Conservation (phyloP, 2,329 filamentous ascomycete genomes). For the Neobulgaria alba region DNA sequence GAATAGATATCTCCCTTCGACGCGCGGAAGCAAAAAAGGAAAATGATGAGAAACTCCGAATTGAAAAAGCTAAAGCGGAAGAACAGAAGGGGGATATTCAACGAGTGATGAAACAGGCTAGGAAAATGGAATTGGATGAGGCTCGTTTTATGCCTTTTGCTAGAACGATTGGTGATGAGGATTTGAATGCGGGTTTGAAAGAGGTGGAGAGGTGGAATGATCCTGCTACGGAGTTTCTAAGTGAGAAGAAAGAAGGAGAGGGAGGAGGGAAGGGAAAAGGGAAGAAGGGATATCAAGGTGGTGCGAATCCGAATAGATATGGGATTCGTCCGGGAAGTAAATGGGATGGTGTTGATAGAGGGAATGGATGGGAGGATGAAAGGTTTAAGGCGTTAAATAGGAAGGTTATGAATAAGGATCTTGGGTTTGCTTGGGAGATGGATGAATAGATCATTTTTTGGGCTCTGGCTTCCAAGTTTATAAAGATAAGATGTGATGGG, state of each 20-base stretch:
- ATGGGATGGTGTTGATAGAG: constrained; percentile 94
- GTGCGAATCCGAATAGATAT: constrained; percentile 83
- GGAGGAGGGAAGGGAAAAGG: constrained; percentile 17
- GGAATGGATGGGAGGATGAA: constrained; percentile 88
- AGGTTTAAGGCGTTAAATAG: constrained; percentile 84
- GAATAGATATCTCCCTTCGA: constrained; percentile 88
- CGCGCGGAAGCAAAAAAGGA: constrained; percentile 77
- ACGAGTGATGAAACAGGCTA: constrained; percentile 52
- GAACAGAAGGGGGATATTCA: constrained; percentile 82
- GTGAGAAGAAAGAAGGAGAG: constrained; percentile 29
- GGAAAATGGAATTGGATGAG: constrained; percentile 64
- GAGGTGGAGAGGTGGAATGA: constrained; percentile 82
- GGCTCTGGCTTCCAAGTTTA: too few relatives aligned
- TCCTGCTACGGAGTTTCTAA: constrained; percentile 76
- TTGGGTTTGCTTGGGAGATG: constrained; percentile 95
- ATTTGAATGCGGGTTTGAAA: constrained; percentile 77
- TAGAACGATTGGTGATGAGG: constrained; percentile 71
- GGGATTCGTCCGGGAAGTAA: constrained; percentile 85
- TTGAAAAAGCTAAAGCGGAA: constrained; percentile 58
- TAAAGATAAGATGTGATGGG: too few relatives aligned
- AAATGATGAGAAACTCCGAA: constrained; percentile 59
- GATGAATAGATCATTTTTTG: constrained; percentile 66
- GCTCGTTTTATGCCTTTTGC: constrained; percentile 77
- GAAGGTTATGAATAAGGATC: constrained; percentile 63
- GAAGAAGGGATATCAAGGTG: constrained; percentile 58